These are phyloP conservation scores for Thielaviopsis euricoi DNA, from an alignment of 2,329 filamentous ascomycete genomes.

Conservation along the genomic window DNA sequence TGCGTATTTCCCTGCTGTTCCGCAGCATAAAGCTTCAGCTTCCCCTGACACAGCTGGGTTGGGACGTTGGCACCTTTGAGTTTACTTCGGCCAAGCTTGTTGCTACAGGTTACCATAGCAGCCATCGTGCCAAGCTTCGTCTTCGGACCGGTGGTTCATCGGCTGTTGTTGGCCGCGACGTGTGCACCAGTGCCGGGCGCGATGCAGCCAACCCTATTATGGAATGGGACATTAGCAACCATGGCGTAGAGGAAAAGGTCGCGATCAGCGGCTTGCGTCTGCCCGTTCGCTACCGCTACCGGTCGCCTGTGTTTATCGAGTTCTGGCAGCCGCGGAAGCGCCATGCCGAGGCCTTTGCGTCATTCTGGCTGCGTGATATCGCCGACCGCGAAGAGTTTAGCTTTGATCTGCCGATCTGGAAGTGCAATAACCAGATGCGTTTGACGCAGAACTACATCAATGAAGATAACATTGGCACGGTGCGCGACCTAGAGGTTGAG, in stretches of 20 bases:
- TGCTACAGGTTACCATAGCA: conserved; percentile 43
- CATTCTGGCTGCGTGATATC: conserved; percentile 74
- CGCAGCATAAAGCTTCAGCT: conserved; percentile 73
- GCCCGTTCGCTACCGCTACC: conserved; percentile 79
- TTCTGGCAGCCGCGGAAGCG: conserved; percentile 57
- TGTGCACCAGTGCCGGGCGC: neutral
- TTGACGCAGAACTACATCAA: conserved; percentile 89
- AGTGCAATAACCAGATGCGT: conserved; percentile 55
- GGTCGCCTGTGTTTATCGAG: conserved; percentile 79
- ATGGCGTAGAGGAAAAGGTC: conserved; percentile 19
- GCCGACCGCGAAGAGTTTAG: conserved; percentile 61
- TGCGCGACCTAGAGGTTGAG: conserved; percentile 60
- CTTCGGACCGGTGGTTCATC: conserved; percentile 74
- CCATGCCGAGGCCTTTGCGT: conserved; percentile 55
- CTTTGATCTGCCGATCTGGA: conserved; percentile 84
- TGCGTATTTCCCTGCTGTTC: conserved; percentile 80
- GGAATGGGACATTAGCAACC: conserved; percentile 31
- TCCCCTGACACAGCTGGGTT: conserved; percentile 73
- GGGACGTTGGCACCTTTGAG: conserved; percentile 91
- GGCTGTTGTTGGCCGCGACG: conserved; percentile 29
- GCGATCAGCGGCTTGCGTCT: conserved; percentile 40
- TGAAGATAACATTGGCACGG: conserved; percentile 49
- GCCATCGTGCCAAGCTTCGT: conserved; percentile 56
- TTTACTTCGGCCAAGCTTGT: conserved; percentile 58
- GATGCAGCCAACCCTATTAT: conserved; percentile 17